Evolutionary conservation across 2,329 filamentous ascomycete species (phyloP).

Genomic region (Colletotrichum brevisporum): DNA sequence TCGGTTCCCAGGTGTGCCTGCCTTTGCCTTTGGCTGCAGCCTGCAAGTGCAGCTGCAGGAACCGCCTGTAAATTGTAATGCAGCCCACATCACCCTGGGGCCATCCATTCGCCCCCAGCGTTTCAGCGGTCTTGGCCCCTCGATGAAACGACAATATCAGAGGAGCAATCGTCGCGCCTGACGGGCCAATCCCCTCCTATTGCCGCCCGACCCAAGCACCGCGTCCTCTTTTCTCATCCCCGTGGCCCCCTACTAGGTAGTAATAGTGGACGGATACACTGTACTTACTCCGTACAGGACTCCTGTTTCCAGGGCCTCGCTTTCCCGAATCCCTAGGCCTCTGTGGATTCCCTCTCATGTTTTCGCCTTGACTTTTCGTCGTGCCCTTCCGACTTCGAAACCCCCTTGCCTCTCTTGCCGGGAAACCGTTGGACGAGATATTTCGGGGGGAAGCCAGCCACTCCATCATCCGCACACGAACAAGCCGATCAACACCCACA

Average conservation of each 20-base stretch:
- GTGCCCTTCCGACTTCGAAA: neutral
- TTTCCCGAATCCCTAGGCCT: slow-evolving; percentile 10
- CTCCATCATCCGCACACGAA: slow-evolving; percentile 1
- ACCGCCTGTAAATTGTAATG: slow-evolving; percentile 27
- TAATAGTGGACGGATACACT: no score
- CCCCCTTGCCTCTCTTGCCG: slow-evolving; percentile 30
- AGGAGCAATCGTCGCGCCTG: slow-evolving; percentile 35
- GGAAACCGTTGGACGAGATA: slow-evolving; percentile 35
- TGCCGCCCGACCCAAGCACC: slow-evolving; percentile 28
- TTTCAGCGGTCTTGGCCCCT: slow-evolving; percentile 40
- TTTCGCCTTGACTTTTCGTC: slow-evolving; percentile 8
- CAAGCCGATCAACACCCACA: slow-evolving; percentile 3
- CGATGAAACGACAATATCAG: slow-evolving; percentile 39
- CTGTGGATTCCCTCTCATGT: neutral
- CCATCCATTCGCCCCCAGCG: slow-evolving; percentile 32
- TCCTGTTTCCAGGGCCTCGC: slow-evolving; percentile 5
- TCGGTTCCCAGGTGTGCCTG: no score
- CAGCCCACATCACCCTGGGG: slow-evolving; percentile 30
- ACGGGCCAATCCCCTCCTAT: slow-evolving; percentile 39
- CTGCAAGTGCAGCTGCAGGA: neutral
- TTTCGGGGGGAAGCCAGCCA: slow-evolving; percentile 33
- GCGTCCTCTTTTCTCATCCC: slow-evolving; percentile 24
- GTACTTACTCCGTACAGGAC: neutral
- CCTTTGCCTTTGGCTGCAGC: no score
- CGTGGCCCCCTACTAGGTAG: neutral